Conservation (phyloP, 140 eudicot species). For the Bidens hawaiensis region DNA sequence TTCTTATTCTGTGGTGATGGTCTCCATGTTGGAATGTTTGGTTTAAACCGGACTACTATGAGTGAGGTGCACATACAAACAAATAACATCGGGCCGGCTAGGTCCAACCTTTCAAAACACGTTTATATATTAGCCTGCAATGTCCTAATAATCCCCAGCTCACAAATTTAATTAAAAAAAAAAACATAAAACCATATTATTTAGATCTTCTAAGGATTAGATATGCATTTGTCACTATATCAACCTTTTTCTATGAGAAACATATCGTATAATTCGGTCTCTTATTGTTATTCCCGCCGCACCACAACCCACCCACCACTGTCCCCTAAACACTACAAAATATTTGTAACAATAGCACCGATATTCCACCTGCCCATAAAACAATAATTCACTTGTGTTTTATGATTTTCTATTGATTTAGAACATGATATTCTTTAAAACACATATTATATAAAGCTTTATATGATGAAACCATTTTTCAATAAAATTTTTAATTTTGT, state of each 20-base stretch:
- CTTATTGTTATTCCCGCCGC: neutral
- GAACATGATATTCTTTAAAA: too few species aligned
- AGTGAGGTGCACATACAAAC: constrained; percentile 12
- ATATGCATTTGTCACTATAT: neutral
- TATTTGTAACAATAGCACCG: too few species aligned
- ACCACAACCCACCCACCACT: neutral
- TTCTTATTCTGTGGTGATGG: too few species aligned
- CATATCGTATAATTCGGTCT: neutral
- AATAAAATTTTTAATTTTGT: too few species aligned
- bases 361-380: neutral
- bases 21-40: constrained; percentile 11
- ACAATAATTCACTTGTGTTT: neutral
- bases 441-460: too few species aligned
- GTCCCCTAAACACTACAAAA: neutral
- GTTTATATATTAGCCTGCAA: constrained; percentile 6
- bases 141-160: constrained; percentile 14
- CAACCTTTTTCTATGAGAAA: neutral
- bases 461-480: too few species aligned
- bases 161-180: neutral
- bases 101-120: constrained; percentile 12
- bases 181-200: neutral
- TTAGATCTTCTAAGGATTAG: neutral
- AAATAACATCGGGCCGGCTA: constrained; percentile 7
- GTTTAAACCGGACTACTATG: neutral
- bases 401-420: too few species aligned